Conservation (phyloP, 768 basidiomycete genomes). For the Rhodotorula diobovata region DNA sequence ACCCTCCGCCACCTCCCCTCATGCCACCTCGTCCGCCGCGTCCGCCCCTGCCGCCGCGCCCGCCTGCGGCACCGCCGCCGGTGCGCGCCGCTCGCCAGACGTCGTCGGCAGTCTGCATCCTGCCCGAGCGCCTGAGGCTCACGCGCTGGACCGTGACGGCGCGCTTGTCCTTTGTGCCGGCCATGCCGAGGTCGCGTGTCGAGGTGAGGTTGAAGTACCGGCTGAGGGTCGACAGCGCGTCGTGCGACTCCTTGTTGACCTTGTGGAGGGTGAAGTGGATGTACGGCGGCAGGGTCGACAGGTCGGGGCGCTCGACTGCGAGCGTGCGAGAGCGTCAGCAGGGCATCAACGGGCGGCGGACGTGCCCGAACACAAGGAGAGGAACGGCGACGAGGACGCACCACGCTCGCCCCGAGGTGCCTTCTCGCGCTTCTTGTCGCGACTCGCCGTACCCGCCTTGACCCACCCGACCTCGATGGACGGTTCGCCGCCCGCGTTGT, state of each 20-base stretch:
- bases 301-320: conserved; percentile 13
- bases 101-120: conserved; percentile 63
- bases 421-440: not conserved
- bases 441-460: not conserved
- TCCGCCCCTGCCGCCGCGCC: conserved; percentile 34
- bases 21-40: conserved; percentile 23
- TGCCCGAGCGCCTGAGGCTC: conserved; percentile 64
- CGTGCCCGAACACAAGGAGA: not conserved
- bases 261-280: conserved; percentile 97
- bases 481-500: conserved; percentile 31
- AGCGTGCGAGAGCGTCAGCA: not conserved
- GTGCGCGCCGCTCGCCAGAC: conserved; percentile 59
- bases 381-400: not conserved
- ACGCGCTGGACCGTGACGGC: conserved; percentile 94
- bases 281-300: conserved; percentile 55
- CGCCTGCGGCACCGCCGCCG: conserved; percentile 51
- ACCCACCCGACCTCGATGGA: conserved; percentile 34
- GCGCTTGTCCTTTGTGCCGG: conserved; percentile 97
- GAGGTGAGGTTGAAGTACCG: conserved; percentile 65
- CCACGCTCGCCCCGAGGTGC: not conserved
- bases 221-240: conserved; percentile 75
- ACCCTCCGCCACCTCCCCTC: conserved; percentile 47
- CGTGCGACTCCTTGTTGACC: conserved; percentile 95
- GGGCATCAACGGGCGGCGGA: not conserved
- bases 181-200: conserved; percentile 76